Conservation (phyloP, 2,329 filamentous ascomycete genomes). For the Ascochyta rabiei region DNA sequence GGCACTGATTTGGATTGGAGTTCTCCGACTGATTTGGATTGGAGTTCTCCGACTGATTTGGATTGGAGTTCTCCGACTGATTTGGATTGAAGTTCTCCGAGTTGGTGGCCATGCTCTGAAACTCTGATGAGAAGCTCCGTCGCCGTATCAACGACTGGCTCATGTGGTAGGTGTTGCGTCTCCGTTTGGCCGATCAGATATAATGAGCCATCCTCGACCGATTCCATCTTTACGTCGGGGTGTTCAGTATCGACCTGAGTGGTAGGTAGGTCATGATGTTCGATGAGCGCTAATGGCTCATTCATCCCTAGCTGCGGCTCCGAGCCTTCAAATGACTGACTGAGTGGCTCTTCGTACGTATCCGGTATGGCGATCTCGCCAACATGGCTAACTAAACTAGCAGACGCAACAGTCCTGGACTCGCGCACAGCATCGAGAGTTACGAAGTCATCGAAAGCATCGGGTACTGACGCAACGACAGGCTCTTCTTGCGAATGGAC, state of each 20-base stretch:
- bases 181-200: slow-evolving; percentile 13
- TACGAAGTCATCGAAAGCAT: background rate
- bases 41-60: slow-evolving; percentile 29
- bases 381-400: background rate
- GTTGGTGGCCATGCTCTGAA: slow-evolving; percentile 28
- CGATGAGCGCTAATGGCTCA: slow-evolving; percentile 12
- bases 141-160: background rate
- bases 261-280: slow-evolving; percentile 8
- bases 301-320: slow-evolving; percentile 12
- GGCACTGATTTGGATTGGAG: slow-evolving; percentile 27
- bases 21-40: slow-evolving; percentile 25
- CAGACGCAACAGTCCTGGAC: background rate
- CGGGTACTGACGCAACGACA: background rate
- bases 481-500: background rate
- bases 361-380: background rate
- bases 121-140: slow-evolving; percentile 24
- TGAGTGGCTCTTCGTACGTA: background rate
- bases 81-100: slow-evolving; percentile 26
- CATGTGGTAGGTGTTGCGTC: background rate
- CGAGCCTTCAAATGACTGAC: background rate
- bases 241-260: background rate
- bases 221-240: slow-evolving; percentile 39
- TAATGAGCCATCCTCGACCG: slow-evolving; percentile 32
- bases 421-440: background rate
- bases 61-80: slow-evolving; percentile 30